A percentile compares a stretch with the other conserved stretches of the same genome.
Evolutionary conservation across 495 filamentous ascomycete species (phyloP).

Genomic region (Penicillium paxilli): DNA sequence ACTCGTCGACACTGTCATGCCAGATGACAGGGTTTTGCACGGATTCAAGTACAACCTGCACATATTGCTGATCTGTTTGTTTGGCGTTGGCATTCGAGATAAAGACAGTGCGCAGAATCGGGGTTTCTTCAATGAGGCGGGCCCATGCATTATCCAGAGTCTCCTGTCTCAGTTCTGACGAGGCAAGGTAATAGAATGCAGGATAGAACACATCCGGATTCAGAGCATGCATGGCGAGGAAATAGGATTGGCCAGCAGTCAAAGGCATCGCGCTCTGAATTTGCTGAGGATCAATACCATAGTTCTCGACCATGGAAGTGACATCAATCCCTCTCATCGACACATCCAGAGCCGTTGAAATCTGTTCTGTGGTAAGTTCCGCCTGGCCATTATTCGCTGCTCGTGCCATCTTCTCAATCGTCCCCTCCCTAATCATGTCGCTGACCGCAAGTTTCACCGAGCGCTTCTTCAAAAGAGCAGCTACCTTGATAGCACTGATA

Average conservation of each 20-base stretch:
- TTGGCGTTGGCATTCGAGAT: conserved; percentile 13
- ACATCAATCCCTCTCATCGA: conserved; percentile 21
- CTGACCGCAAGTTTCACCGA: conserved; percentile 31
- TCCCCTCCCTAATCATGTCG: conserved; percentile 36
- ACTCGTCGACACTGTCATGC: conserved; percentile 17
- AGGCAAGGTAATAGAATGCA: conserved; percentile 26
- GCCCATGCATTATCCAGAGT: conserved; percentile 28
- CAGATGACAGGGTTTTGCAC: conserved; percentile 23
- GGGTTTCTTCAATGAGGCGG: conserved; percentile 15
- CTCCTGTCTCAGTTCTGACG: conserved; percentile 10
- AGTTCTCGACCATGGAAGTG: conserved; percentile 12
- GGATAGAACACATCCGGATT: conserved; percentile 33
- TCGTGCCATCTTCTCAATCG: conserved; percentile 32
- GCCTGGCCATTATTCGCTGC: conserved; percentile 10
- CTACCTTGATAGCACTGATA: conserved; percentile 71
- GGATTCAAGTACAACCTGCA: conserved; percentile 27
- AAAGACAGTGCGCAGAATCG: conserved; percentile 34
- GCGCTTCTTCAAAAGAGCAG: conserved; percentile 33
- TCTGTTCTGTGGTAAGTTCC: conserved; percentile 8
- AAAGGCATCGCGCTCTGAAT: conserved; percentile 23
- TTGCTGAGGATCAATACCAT: conserved; percentile 16
- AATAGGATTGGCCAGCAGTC: conserved; percentile 35
- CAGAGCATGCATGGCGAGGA: conserved; percentile 31
- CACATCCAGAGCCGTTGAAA: conserved; percentile 13
- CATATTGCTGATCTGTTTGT: conserved; percentile 13